Base-by-base conservation (phyloP, 2,329 filamentous ascomycete species). In the Microcyclospora pomicola region DNA sequence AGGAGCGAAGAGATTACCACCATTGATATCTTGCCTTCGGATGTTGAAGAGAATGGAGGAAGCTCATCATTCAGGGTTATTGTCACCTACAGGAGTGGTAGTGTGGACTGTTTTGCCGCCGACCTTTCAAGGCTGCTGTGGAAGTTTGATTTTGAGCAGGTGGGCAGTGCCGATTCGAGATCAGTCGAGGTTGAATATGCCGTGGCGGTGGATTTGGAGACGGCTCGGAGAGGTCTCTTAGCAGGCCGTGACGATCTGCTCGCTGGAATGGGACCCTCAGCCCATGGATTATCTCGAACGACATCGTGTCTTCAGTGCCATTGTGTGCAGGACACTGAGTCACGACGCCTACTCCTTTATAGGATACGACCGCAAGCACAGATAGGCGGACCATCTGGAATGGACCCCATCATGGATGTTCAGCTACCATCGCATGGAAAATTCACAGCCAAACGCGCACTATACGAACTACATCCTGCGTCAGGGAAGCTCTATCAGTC, bases 401-500 rank as follows among this genome's bases (percentile, higher is more conserved):
- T 49, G 33, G 41, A 47, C 40, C 36, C 49, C 10, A 16, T 55
- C 7, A 30, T 53, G 28, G 47, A 29, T 27, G 44, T 48, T 16
- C 41, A 49, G 3, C 40, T 58, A 9, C 51, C 50, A 3, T 16
- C 34, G 13, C 40, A 40, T 13, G 34, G 33, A 3, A 34, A 37
- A 11, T 37, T 33, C n/a, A 27, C 34, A 5, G 5, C 12, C 12
- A 31, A 31, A 9, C 30, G 30, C 12, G 46, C 43, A 11, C 28
- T 34, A n/a, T 51, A 48, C 34, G 54, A 54, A 13, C 42, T 57
- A 1, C 50, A 86, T 45, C 61, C 75, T 15, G 69, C 71, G 14
- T 72, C 74, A 2, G 81, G 80, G 10, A 67, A 69, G 30, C 60
- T 87, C 3, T 68, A 82, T 42, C 69, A 78, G 50, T 64, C 83